Evolutionary conservation across 2,329 filamentous ascomycete genomes (phyloP).

Genomic region (Penicillium crustosum): DNA sequence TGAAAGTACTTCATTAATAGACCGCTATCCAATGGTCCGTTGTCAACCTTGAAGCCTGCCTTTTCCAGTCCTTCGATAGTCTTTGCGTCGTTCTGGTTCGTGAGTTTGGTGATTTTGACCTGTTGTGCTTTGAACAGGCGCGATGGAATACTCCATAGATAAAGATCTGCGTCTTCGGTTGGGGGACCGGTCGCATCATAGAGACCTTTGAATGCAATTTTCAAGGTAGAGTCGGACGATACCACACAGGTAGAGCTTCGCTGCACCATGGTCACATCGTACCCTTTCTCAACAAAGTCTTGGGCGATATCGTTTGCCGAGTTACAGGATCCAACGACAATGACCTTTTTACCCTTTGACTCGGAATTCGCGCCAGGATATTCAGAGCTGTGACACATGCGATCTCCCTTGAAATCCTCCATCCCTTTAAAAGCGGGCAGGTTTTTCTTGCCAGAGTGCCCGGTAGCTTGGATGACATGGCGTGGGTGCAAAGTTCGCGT

Average conservation of each 20-base stretch:
- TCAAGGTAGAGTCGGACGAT: slow-evolving; percentile 53
- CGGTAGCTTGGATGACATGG: slow-evolving; percentile 67
- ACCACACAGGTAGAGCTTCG: slow-evolving; percentile 65
- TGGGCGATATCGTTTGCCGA: slow-evolving; percentile 69
- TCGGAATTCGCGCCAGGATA: slow-evolving; percentile 55
- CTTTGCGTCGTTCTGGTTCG: slow-evolving; percentile 37
- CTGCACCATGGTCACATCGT: slow-evolving; percentile 68
- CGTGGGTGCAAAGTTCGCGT: slow-evolving; percentile 59
- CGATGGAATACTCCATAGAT: slow-evolving; percentile 57
- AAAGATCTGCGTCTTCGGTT: slow-evolving; percentile 65
- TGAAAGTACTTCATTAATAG: slow-evolving; percentile 64
- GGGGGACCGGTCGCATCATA: slow-evolving; percentile 55
- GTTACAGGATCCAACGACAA: slow-evolving; percentile 69
- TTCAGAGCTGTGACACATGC: slow-evolving; percentile 62
- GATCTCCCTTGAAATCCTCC: slow-evolving; percentile 57
- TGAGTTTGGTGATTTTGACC: slow-evolving; percentile 43
- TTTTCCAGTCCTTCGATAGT: slow-evolving; percentile 50
- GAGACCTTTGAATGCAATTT: slow-evolving; percentile 55
- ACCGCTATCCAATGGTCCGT: slow-evolving; percentile 57
- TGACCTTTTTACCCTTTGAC: slow-evolving; percentile 57
- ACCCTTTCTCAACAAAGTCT: slow-evolving; percentile 66
- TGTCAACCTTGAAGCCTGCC: slow-evolving; percentile 62
- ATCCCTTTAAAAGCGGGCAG: slow-evolving; percentile 50
- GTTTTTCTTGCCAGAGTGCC: slow-evolving; percentile 65
- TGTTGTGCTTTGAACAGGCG: slow-evolving; percentile 63